These are phyloP conservation scores for Aspergillus sp. DNA, from an alignment of 2,329 filamentous ascomycete genomes.

Conservation along the genomic window DNA sequence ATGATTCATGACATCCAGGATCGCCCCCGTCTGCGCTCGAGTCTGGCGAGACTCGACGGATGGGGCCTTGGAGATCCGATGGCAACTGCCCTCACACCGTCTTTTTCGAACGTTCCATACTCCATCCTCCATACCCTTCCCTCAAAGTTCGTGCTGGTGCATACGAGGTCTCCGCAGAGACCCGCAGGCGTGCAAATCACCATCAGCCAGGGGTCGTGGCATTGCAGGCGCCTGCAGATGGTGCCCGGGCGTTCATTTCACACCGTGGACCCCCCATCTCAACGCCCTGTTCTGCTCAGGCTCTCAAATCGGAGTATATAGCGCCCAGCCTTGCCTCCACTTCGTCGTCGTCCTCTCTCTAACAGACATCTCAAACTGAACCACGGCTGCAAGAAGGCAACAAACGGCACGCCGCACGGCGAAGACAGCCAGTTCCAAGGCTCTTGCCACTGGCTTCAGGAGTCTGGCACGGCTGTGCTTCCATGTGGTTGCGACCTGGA, in stretches of 20 bases:
- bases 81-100: not conserved
- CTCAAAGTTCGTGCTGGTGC: too few relatives aligned
- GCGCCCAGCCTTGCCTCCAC: conserved; percentile 1
- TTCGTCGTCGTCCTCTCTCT: not conserved
- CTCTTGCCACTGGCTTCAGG: not conserved
- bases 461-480: not conserved
- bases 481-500: not conserved
- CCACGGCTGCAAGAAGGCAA: not conserved
- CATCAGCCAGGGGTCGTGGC: not conserved
- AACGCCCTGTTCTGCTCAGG: not conserved
- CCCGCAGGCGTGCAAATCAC: too few relatives aligned
- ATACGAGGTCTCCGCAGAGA: too few relatives aligned
- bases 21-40: not conserved
- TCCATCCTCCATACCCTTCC: too few relatives aligned
- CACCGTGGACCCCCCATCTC: not conserved
- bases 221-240: not conserved
- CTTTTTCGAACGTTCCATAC: not conserved
- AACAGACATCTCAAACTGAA: not conserved
- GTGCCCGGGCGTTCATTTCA: not conserved
- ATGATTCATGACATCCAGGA: not conserved
- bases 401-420: not conserved
- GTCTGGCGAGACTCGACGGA: not conserved
- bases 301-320: conserved; percentile 1
- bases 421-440: not conserved
- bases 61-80: not conserved